Evolutionary conservation across 805 yeast genomes (phyloP), one percentile per base, ranked within the genome.

Genomic region (Saturnispora quitensis): DNA sequence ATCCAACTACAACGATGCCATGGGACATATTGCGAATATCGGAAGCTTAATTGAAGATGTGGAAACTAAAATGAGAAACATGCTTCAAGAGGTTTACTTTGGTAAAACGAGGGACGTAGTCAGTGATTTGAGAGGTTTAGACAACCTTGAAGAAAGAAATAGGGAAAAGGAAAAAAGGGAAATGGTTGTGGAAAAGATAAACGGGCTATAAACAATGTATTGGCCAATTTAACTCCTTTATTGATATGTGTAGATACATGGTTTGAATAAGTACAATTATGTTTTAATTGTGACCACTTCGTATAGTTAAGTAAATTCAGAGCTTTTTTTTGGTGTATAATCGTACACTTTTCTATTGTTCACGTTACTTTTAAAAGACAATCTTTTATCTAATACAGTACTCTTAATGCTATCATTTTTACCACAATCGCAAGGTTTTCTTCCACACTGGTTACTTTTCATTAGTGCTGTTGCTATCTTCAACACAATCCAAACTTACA

Each of bases 41-140:
- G 99, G 99, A 31, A 73, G 85, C 3, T 66, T 89, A 56, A 78
- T 93, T 13, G 99, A 91, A 68, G 96, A 88, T 55, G 76, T 87
- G 43, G 99, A 91, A 70, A 81, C 84, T 55, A 88, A 85, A 64
- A 73, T 91, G 71, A 79, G 99, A 68, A 87, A 86, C 60, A 73
- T 86, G 72, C 74, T 91, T 56, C 96, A 91, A 66, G 96, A 89
- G 56, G 97, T 91, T 27, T 91, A 91, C 66, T 91, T 91, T 64
- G 97, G 95, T 60, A 91, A 91, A 72, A 87, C 96, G 18, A 82
- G 87, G 62, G 97, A 91, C 63, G 84, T 93, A 47, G 73, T 90
- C 45, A 83, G 86, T 27, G 89, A 84, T 58, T 69, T 83, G 40
- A 76, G 89, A 64, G 76, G 72, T 2, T 70, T 58, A 58, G 70